A percentile compares a stretch with the other conserved stretches of the same genome.
phyloP scores from a whole-genome alignment of 352 stramenopile genomes.

The Blastocystis sp. region DNA sequence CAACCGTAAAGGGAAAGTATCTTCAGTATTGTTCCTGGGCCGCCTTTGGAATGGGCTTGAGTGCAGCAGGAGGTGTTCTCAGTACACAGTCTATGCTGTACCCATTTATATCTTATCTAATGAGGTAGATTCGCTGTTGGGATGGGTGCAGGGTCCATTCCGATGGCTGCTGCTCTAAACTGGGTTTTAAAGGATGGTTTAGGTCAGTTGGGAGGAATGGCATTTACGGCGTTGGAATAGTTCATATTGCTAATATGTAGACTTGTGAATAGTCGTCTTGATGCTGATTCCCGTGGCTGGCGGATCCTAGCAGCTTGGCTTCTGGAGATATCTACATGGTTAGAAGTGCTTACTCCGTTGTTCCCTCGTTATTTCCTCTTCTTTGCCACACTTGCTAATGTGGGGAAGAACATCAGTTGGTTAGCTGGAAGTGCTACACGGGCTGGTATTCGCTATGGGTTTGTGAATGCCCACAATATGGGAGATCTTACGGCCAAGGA shows the following conservation, averaged over 20 bases:
- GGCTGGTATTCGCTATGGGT: slow-evolving; percentile 84
- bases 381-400: slow-evolving; percentile 71
- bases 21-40: slow-evolving; percentile 9
- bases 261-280: slow-evolving; percentile 51
- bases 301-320: slow-evolving; percentile 78
- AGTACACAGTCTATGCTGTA: slow-evolving; percentile 47
- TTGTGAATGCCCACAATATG: slow-evolving; percentile 81
- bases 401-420: slow-evolving; percentile 89
- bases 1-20: neutral
- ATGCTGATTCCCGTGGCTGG: slow-evolving; percentile 69
- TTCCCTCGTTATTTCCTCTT: slow-evolving; percentile 77
- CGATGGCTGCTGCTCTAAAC: slow-evolving; percentile 83
- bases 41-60: slow-evolving; percentile 11
- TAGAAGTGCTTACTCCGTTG: slow-evolving; percentile 81
- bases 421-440: slow-evolving; percentile 83
- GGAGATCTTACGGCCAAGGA: slow-evolving; percentile 89
- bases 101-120: neutral
- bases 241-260: neutral
- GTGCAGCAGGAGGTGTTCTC: neutral
- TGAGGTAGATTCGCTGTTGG: neutral
- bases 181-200: slow-evolving; percentile 91
- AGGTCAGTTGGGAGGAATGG: slow-evolving; percentile 84
- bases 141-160: slow-evolving; percentile 64
- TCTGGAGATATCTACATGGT: slow-evolving; percentile 78
- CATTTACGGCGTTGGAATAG: slow-evolving; percentile 71